phyloP scores from a whole-genome alignment of 1,139 yeast species.

The Diutina catenulata region DNA sequence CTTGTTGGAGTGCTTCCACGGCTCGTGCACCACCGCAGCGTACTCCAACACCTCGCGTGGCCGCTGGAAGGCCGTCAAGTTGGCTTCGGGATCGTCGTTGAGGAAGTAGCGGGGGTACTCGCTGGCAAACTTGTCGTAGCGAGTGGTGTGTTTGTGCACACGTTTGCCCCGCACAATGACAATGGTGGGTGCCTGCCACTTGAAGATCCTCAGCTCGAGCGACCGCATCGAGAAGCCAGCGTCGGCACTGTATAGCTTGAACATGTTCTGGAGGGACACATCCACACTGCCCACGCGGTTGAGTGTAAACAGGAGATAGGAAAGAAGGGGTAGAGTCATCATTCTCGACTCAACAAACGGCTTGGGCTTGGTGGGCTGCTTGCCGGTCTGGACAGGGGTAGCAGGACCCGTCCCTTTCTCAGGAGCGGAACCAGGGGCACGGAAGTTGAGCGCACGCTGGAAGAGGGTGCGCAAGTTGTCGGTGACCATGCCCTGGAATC shows the following conservation, averaged over 20 bases:
- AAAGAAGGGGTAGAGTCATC: background rate
- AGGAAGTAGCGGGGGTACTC: slow-evolving; percentile 40
- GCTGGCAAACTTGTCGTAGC: slow-evolving; percentile 39
- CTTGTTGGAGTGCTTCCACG: slow-evolving; percentile 72
- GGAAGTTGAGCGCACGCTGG: background rate
- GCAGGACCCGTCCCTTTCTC: background rate
- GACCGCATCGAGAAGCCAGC: slow-evolving; percentile 84
- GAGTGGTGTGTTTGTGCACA: slow-evolving; percentile 29
- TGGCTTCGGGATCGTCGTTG: slow-evolving; percentile 8
- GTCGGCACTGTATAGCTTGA: slow-evolving; percentile 59
- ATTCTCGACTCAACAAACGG: background rate
- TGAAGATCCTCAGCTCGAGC: slow-evolving; percentile 70
- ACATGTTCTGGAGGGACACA: slow-evolving; percentile 23
- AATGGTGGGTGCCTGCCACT: slow-evolving; percentile 84
- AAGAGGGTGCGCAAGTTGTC: background rate
- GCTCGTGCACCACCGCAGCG: slow-evolving; percentile 51
- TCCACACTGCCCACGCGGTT: background rate
- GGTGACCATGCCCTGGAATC: background rate
- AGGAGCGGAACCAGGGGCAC: background rate
- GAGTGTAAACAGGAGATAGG: background rate
- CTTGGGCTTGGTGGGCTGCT: background rate
- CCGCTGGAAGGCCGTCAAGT: slow-evolving; percentile 19
- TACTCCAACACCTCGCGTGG: slow-evolving; percentile 36
- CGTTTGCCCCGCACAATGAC: slow-evolving; percentile 57
- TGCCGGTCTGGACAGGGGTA: too few relatives aligned